Evolutionary conservation across 495 filamentous ascomycete species (phyloP).

Genomic region (Trichoderma orchidacearum): DNA sequence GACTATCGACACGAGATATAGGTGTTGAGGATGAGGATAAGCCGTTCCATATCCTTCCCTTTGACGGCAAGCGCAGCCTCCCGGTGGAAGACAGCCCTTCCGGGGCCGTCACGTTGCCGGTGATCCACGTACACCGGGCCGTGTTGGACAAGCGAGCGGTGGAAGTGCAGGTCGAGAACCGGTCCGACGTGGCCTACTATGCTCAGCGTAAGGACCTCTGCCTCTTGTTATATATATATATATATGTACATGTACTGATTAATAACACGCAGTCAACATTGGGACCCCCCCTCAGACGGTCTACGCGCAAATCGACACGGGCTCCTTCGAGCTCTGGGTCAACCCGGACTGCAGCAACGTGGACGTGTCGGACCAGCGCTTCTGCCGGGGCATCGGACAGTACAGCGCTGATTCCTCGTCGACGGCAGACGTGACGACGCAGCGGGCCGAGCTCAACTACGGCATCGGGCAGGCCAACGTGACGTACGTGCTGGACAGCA

Average conservation of each 20-base stretch:
- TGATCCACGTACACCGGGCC: slow-evolving; percentile 32
- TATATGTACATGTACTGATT: neutral
- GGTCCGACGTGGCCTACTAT: slow-evolving; percentile 36
- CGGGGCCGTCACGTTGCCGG: slow-evolving; percentile 24
- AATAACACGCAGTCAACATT: slow-evolving; percentile 26
- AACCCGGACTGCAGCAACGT: slow-evolving; percentile 31
- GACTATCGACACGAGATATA: neutral
- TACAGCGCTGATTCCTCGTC: slow-evolving; percentile 25
- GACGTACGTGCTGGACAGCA: slow-evolving; percentile 27
- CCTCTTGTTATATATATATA: neutral
- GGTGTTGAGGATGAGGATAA: neutral
- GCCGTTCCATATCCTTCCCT: neutral
- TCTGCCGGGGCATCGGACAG: slow-evolving; percentile 26
- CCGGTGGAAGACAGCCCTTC: slow-evolving; percentile 10
- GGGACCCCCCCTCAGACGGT: slow-evolving; percentile 32
- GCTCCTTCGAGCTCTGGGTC: slow-evolving; percentile 38
- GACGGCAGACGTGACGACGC: slow-evolving; percentile 11
- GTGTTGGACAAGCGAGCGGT: slow-evolving; percentile 24
- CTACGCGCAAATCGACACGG: slow-evolving; percentile 35
- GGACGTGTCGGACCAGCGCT: slow-evolving; percentile 18
- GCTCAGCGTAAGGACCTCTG: slow-evolving; percentile 18
- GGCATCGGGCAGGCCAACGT: slow-evolving; percentile 32
- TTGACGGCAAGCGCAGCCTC: slow-evolving; percentile 3
- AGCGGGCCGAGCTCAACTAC: slow-evolving; percentile 20
- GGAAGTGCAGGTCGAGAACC: slow-evolving; percentile 28